These are phyloP conservation scores for Scytalidium sp. DNA, from an alignment of 2,329 filamentous ascomycete genomes.

Conservation along the genomic window DNA sequence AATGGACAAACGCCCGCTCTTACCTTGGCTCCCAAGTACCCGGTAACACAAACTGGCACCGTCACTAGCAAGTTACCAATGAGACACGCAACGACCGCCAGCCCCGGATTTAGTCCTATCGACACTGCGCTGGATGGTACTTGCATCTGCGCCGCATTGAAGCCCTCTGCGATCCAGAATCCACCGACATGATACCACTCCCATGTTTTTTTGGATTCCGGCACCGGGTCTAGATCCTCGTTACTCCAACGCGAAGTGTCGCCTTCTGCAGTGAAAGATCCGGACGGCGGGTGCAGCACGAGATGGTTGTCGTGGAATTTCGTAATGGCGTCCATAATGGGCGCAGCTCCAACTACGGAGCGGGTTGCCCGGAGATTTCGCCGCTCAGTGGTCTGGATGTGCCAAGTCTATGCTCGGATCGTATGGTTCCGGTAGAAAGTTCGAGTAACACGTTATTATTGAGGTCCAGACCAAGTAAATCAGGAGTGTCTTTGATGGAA, in stretches of 20 bases:
- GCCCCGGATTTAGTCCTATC: slow-evolving; percentile 20
- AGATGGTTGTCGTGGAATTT: background rate
- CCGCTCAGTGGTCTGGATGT: too few relatives aligned
- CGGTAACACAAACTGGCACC: slow-evolving; percentile 43
- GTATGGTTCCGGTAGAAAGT: too few relatives aligned
- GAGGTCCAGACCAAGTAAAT: too few relatives aligned
- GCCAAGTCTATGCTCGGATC: too few relatives aligned
- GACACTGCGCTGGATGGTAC: slow-evolving; percentile 21
- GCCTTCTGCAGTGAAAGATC: slow-evolving; percentile 1
- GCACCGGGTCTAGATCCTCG: slow-evolving; percentile 16
- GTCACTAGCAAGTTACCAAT: slow-evolving; percentile 59
- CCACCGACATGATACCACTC: slow-evolving; percentile 11
- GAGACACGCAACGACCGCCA: slow-evolving; percentile 35
- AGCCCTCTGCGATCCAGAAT: slow-evolving; percentile 26
- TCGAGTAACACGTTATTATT: too few relatives aligned
- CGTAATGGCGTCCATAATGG: background rate
- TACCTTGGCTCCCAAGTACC: slow-evolving; percentile 32
- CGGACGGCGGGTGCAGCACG: background rate
- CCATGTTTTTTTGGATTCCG: slow-evolving; percentile 15
- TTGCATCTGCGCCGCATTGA: slow-evolving; percentile 24
- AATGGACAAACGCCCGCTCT: too few relatives aligned
- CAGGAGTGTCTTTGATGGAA: too few relatives aligned
- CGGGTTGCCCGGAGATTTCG: too few relatives aligned
- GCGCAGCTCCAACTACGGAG: background rate
- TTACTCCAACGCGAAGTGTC: slow-evolving; percentile 6